A percentile compares a stretch with the other conserved stretches of the same genome.
These are phyloP conservation scores for Pyrrhoderma lamaoense DNA, from an alignment of 1,284 basidiomycete species.

Conservation along the genomic window DNA sequence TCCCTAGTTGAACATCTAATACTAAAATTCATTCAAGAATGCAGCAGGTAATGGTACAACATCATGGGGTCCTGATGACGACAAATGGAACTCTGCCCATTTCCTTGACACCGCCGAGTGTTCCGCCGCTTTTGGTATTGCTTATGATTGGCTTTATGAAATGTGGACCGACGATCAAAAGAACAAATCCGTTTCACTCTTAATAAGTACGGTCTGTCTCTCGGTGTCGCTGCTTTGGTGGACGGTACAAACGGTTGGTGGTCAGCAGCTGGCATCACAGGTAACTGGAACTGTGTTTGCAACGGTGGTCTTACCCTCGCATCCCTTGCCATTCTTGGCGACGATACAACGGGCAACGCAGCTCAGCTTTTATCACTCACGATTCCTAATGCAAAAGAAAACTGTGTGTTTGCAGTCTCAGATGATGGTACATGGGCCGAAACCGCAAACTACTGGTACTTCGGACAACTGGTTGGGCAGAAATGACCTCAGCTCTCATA, in stretches of 20 bases:
- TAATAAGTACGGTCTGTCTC: constrained; percentile 70
- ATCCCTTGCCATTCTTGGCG: constrained; percentile 83
- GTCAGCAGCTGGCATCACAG: constrained; percentile 42
- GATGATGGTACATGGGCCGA: constrained; percentile 92
- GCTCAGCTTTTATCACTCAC: constrained; percentile 60
- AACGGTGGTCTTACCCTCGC: constrained; percentile 88
- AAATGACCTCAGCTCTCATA: constrained; percentile 79
- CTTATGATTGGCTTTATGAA: constrained; percentile 94
- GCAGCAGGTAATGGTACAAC: constrained; percentile 58
- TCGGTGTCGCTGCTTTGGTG: constrained; percentile 49
- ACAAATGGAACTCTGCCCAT: constrained; percentile 80
- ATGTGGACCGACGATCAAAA: constrained; percentile 75
- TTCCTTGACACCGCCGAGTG: constrained; percentile 96
- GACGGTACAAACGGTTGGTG: constrained; percentile 52
- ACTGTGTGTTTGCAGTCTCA: constrained; percentile 64
- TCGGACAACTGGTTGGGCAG: constrained; percentile 92
- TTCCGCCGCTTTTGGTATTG: constrained; percentile 81
- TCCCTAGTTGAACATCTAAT: neutral
- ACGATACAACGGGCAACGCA: constrained; percentile 75
- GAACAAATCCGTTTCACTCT: constrained; percentile 67
- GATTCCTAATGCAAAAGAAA: constrained; percentile 67
- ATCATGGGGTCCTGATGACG: constrained; percentile 53
- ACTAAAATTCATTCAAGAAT: constrained; percentile 38
- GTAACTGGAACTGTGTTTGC: constrained; percentile 99
- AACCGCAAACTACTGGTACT: constrained; percentile 96